Evolutionary conservation across 2,329 filamentous ascomycete species (phyloP).

Genomic region (Penicillium sp.): DNA sequence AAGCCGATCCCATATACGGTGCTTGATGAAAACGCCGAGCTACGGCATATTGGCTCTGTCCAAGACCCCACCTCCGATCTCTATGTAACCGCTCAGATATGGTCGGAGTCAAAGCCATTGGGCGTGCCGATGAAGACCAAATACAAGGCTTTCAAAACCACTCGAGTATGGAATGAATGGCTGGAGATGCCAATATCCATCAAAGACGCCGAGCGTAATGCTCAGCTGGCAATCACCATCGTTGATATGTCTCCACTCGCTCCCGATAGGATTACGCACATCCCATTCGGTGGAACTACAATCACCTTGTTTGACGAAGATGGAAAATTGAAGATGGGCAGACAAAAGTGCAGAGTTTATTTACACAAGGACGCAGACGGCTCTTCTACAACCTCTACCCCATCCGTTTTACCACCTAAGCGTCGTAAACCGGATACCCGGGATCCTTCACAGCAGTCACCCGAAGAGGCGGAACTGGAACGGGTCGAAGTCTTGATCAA

Average conservation of each 20-base stretch:
- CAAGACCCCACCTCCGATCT: slow-evolving; percentile 80
- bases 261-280: slow-evolving; percentile 66
- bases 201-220: slow-evolving; percentile 74
- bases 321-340: slow-evolving; percentile 84
- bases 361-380: slow-evolving; percentile 82
- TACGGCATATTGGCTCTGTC: slow-evolving; percentile 85
- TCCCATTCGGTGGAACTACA: slow-evolving; percentile 93
- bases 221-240: slow-evolving; percentile 84
- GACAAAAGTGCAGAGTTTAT: slow-evolving; percentile 86
- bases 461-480: slow-evolving; percentile 81
- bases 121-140: slow-evolving; percentile 89
- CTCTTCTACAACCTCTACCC: slow-evolving; percentile 74
- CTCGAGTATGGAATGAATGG: slow-evolving; percentile 87
- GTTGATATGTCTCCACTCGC: slow-evolving; percentile 90
- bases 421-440: slow-evolving; percentile 51
- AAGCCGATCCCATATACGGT: slow-evolving; percentile 72
- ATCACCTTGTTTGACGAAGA: slow-evolving; percentile 88
- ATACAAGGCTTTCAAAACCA: slow-evolving; percentile 83
- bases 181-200: slow-evolving; percentile 82
- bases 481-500: slow-evolving; percentile 87
- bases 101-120: slow-evolving; percentile 92
- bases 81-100: slow-evolving; percentile 88
- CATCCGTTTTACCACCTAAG: slow-evolving; percentile 61
- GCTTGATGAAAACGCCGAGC: slow-evolving; percentile 71
- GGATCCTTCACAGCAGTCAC: slow-evolving; percentile 50